These are phyloP conservation scores for Hymenoscyphus albidus DNA, from an alignment of 2,329 filamentous ascomycete species.

Conservation along the genomic window DNA sequence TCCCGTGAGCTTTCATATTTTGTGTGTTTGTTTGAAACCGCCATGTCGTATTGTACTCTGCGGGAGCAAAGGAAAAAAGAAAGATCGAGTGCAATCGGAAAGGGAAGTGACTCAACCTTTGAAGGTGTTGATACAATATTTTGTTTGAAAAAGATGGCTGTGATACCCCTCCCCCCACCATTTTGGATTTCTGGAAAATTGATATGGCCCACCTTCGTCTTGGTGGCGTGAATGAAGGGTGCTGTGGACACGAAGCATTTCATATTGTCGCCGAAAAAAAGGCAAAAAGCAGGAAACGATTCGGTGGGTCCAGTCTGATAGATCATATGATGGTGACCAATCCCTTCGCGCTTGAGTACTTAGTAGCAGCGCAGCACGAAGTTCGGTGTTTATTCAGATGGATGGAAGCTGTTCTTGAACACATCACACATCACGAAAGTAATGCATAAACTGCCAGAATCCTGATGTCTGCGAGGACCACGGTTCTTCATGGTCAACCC, in stretches of 20 bases:
- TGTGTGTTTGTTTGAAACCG: slow-evolving; percentile 1
- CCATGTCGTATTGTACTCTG: slow-evolving; percentile 1
- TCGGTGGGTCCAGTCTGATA: neutral
- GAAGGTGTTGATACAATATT: too few relatives aligned
- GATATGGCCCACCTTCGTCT: too few relatives aligned
- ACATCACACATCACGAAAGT: neutral
- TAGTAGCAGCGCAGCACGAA: neutral
- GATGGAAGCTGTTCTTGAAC: neutral
- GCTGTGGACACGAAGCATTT: neutral
- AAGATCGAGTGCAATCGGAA: too few relatives aligned
- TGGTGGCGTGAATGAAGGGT: too few relatives aligned
- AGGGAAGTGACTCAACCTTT: too few relatives aligned
- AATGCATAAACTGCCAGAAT: neutral
- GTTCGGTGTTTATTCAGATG: neutral
- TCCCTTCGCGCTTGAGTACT: neutral
- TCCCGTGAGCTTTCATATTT: neutral
- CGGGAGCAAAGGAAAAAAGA: too few relatives aligned
- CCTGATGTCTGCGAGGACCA: neutral
- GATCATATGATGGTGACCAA: slow-evolving; percentile 1
- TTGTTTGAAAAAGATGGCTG: too few relatives aligned
- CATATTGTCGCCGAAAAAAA: neutral
- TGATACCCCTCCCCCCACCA: too few relatives aligned
- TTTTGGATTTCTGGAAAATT: too few relatives aligned
- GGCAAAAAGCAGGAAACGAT: neutral
- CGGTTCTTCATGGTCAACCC: neutral